Evolutionary conservation across 2,329 filamentous ascomycete species (phyloP), one percentile per base, ranked within the genome.

Genomic region (Arachnomyces sp.): DNA sequence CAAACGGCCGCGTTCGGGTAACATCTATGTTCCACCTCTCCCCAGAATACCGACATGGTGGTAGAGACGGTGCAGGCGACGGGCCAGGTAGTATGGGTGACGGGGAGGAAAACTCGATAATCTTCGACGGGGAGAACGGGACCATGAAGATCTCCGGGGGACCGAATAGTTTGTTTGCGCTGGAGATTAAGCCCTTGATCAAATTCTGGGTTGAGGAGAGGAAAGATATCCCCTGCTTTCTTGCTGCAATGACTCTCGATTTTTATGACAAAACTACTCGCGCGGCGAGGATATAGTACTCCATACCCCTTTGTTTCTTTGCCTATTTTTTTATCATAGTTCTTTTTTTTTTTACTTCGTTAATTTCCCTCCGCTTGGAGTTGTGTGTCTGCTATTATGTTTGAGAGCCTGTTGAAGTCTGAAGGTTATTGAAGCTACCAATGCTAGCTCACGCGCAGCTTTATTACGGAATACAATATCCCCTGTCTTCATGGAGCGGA

Each of bases 111-210:
- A 76, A 78, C 45, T 74, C 68, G 4, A 79, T 80, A 34, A 79
- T 94, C 0, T 95, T 95, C 60, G 88, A 94, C 62, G 88, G 88
- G 38, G 88, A 95, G 66, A 81, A 84, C 43, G 92, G 90, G 6
- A 95, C 89, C 1, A 98, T 98, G 92, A 98, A 98, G 72, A 84
- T 98, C 42, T 85, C 82, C 28, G 92, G 92, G 1, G 92, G 92
- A 0, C 85, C 88, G 1, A 77, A 84, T 56, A 93, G 86, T 57
- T 73, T 79, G 9, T 98, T 98, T 63, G 92, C 89, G 1, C 68
- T 77, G 40, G 82, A 88, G 62, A 94, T 98, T 47, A 76, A 76
- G 49, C 83, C 86, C 55, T 77, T 89, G 59, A 90, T 95, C 55
- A 82, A 87, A 49, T 96, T 94, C 62, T 98, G 92, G 90, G 90